phyloP scores from a whole-genome alignment of 768 basidiomycete species.

The Boletus bicolor region DNA sequence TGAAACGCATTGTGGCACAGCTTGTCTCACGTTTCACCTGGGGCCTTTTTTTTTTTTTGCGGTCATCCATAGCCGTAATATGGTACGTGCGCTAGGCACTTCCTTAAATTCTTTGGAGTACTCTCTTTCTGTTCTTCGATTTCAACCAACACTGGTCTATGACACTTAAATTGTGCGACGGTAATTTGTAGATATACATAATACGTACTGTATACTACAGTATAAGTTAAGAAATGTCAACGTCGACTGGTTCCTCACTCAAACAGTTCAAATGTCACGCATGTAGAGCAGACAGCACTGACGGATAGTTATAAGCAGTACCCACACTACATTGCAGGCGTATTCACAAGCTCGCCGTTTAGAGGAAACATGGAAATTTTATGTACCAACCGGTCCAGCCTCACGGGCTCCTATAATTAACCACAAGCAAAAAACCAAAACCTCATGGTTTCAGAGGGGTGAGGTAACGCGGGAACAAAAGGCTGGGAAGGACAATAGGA shows the following conservation, averaged over 20 bases:
- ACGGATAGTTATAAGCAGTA: not conserved
- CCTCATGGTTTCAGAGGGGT: not conserved
- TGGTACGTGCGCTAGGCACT: slow-evolving; percentile 4
- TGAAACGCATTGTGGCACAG: slow-evolving; percentile 4
- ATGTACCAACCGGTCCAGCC: slow-evolving; percentile 7
- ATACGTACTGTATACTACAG: not conserved
- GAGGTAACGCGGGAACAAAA: slow-evolving; percentile 7
- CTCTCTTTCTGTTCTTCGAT: not conserved
- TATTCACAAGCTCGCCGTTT: not conserved
- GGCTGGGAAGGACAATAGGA: not conserved
- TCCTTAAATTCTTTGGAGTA: not conserved
- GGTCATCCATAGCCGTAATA: not conserved
- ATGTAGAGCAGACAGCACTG: not conserved
- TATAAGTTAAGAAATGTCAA: not conserved
- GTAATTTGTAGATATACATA: not conserved
- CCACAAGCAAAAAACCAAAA: not conserved
- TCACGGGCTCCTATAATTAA: slow-evolving; percentile 2
- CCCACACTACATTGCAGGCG: not conserved
- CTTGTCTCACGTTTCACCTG: not conserved
- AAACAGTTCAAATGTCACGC: not conserved
- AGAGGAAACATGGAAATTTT: not conserved
- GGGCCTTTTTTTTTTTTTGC: not conserved
- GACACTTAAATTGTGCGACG: not conserved
- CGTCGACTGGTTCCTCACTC: not conserved
- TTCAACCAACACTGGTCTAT: not conserved